Evolutionary conservation across 2,329 filamentous ascomycete species (phyloP).

Genomic region (Neoscytalidium dimidiatum): DNA sequence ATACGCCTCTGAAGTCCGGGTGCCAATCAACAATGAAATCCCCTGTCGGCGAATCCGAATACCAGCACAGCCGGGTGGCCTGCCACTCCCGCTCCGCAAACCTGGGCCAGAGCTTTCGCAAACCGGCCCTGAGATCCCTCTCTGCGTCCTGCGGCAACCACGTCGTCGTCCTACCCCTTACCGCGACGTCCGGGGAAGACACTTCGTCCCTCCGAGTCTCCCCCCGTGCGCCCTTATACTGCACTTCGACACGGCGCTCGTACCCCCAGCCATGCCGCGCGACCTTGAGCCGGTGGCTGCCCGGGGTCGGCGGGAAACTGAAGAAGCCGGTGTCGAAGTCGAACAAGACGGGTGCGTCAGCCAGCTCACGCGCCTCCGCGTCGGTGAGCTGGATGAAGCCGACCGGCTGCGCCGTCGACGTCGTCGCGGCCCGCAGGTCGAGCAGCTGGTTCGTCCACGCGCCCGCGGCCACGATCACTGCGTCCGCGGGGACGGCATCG

Average conservation of each 20-base stretch:
- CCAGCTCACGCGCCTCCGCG: conserved; percentile 3
- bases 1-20: conserved; percentile 60
- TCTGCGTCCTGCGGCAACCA: conserved; percentile 16
- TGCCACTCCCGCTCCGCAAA: conserved; percentile 63
- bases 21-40: conserved; percentile 74
- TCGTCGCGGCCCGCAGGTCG: conserved; percentile 20
- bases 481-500: conserved; percentile 22
- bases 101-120: conserved; percentile 19
- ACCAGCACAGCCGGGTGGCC: conserved; percentile 71
- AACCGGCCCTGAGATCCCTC: conserved; percentile 14
- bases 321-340: conserved; percentile 49
- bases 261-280: conserved; percentile 72
- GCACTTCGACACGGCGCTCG: conserved; percentile 21
- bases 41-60: conserved; percentile 70
- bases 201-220: conserved; percentile 23
- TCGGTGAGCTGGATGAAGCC: conserved; percentile 21
- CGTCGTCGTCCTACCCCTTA: background rate
- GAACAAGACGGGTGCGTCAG: conserved; percentile 24
- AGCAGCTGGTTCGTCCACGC: conserved; percentile 29
- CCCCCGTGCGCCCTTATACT: conserved; percentile 29
- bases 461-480: conserved; percentile 29
- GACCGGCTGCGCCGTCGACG: conserved; percentile 22
- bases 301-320: conserved; percentile 54
- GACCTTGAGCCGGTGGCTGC: conserved; percentile 63
- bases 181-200: conserved; percentile 28